Base-by-base conservation (phyloP, 2,329 filamentous ascomycete species). In the Fusarium acutatum region DNA sequence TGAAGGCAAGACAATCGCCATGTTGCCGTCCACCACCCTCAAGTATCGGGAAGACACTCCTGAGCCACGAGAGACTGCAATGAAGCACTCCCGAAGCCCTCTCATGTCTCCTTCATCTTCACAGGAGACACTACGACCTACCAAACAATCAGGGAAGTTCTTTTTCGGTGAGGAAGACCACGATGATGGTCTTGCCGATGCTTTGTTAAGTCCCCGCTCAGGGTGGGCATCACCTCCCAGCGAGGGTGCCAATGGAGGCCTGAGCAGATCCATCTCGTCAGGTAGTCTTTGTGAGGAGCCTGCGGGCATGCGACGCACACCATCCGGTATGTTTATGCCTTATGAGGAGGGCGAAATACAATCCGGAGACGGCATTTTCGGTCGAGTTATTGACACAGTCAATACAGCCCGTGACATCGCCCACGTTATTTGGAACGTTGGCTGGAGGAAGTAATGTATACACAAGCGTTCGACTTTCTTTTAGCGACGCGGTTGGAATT, bases 311-410 rank as follows among this genome's bases (percentile, higher is more conserved):
- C 90, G 92, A 71, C 88, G 95, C 75, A 97, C 94, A 26, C 87
- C 91, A 57, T 96, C 94, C 43, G 95, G 94, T 75, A 97, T 97
- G 94, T 93, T 97, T 77, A 95, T 97, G 93, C 94, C 94, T 13
- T 93, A 92, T 76, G 93, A 95, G 75, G 92, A 95, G 75, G 90
- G 90, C 68, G 93, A 94, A 73, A 85, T 82, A 80, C 87, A 82
- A 52, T 84, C 87, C 69, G 89, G 85, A 78, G 86, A 88, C 58
- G 92, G 92, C 52, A 87, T 97, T 62, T 89, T 97, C 79, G 93
- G 93, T 69, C 91, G 92, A 77, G 91, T 97, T 56, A 90, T 95
- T 80, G 93, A 97, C 83, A 96, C 93, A 77, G 89, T 92, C 82
- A 92, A 92, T 82, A 92, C 91, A 57, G 91, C 90, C 75, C 89